These are phyloP conservation scores for Gyrodon lividus DNA, from an alignment of 768 basidiomycete species.

Conservation along the genomic window DNA sequence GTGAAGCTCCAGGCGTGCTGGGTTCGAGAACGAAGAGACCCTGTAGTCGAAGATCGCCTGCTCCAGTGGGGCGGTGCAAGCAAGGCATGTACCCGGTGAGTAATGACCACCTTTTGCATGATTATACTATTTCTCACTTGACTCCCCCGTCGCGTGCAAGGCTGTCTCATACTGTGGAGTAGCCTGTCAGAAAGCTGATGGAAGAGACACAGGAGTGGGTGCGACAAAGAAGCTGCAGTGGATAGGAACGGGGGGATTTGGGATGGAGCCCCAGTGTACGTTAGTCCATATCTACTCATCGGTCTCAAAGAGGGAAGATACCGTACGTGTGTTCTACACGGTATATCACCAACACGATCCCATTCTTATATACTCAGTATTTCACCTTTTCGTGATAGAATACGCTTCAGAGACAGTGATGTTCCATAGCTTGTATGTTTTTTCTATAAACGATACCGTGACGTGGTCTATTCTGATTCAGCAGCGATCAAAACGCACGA, in stretches of 20 bases:
- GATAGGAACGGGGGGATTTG: constrained; percentile 6
- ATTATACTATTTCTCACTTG: not conserved
- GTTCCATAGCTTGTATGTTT: too few relatives aligned
- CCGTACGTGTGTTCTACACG: too few relatives aligned
- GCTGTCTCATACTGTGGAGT: constrained; percentile 23
- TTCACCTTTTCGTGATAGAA: too few relatives aligned
- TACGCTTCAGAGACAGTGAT: too few relatives aligned
- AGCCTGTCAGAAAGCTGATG: constrained; percentile 28
- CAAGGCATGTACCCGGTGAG: constrained; percentile 23
- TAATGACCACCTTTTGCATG: not conserved
- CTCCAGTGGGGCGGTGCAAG: constrained; percentile 22
- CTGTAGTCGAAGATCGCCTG: constrained; percentile 24
- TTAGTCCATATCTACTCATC: not conserved
- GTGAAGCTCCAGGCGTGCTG: constrained; percentile 14
- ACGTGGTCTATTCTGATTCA: too few relatives aligned
- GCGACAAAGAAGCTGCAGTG: constrained; percentile 9
- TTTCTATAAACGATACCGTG: too few relatives aligned
- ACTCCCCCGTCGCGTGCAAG: constrained; percentile 3
- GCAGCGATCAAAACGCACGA: too few relatives aligned
- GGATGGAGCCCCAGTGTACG: not conserved
- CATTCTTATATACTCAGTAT: too few relatives aligned
- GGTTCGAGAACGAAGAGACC: constrained; percentile 23
- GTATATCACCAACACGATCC: too few relatives aligned
- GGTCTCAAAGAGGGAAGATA: too few relatives aligned
- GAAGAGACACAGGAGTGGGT: constrained; percentile 16